These are phyloP conservation scores for Kodamaea ohmeri DNA, from an alignment of 1,139 yeast species.

Conservation along the genomic window DNA sequence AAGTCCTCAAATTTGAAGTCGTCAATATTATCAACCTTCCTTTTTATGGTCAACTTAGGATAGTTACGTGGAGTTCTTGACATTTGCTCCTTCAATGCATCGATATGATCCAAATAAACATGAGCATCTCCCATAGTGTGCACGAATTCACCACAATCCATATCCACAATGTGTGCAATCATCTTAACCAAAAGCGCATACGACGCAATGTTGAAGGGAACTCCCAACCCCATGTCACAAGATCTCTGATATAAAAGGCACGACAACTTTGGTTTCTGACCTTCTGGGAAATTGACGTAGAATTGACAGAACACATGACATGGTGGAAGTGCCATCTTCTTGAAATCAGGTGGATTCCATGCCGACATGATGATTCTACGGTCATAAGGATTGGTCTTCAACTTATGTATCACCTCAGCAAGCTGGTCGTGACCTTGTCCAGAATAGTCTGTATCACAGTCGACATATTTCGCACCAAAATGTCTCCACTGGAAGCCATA, in stretches of 20 bases:
- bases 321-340: constrained; percentile 95
- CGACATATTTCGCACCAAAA: constrained; percentile 87
- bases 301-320: constrained; percentile 97
- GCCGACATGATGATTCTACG: constrained; percentile 93
- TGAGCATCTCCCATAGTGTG: constrained; percentile 98
- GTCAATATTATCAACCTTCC: constrained; percentile 71
- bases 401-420: constrained; percentile 70
- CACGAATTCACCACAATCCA: constrained; percentile 93
- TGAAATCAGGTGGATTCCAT: constrained; percentile 97
- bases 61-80: constrained; percentile 70
- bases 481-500: constrained; percentile 99
- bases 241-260: constrained; percentile 93
- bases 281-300: constrained; percentile 76
- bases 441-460: constrained; percentile 82
- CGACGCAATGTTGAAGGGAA: constrained; percentile 96
- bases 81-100: constrained; percentile 79
- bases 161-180: constrained; percentile 92
- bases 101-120: constrained; percentile 88
- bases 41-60: constrained; percentile 71
- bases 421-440: constrained; percentile 92
- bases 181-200: constrained; percentile 87
- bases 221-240: constrained; percentile 99
- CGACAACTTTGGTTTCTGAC: constrained; percentile 61
- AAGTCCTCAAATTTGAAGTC: constrained; percentile 89
- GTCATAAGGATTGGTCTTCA: constrained; percentile 88